phyloP scores from a whole-genome alignment of 148 eudicot species.

The Hydrangea macrophylla region DNA sequence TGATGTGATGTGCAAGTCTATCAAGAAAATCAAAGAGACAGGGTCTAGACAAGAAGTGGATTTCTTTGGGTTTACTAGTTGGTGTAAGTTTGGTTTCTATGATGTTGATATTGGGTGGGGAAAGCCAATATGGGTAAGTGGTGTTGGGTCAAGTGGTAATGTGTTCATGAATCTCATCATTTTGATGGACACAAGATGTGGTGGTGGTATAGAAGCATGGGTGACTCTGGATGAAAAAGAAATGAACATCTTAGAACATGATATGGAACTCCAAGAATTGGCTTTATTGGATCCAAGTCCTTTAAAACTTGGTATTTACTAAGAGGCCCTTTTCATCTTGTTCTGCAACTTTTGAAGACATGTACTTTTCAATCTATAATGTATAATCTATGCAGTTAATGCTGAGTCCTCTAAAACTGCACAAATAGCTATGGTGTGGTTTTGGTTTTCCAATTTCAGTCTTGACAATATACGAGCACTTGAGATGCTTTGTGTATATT shows the following conservation, averaged over 20 bases:
- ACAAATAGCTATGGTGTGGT: too few relatives aligned
- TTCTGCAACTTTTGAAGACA: too few relatives aligned
- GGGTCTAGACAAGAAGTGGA: conserved; percentile 24
- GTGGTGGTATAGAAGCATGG: conserved; percentile 60
- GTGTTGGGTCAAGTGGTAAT: conserved; percentile 26
- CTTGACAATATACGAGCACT: too few relatives aligned
- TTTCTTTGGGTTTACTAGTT: conserved; percentile 34
- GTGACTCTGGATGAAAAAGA: conserved; percentile 53
- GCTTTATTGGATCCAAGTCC: conserved; percentile 43
- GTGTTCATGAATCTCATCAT: conserved; percentile 37
- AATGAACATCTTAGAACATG: conserved; percentile 32
- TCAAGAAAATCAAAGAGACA: conserved; percentile 21
- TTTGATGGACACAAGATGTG: conserved; percentile 41
- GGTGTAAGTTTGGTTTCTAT: conserved; percentile 53
- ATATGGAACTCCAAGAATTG: conserved; percentile 33
- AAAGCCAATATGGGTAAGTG: conserved; percentile 54
- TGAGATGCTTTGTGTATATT: too few relatives aligned
- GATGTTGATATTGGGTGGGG: conserved; percentile 60
- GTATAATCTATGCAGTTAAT: too few relatives aligned
- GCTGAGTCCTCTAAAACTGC: too few relatives aligned
- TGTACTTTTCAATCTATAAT: too few relatives aligned
- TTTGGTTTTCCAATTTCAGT: too few relatives aligned
- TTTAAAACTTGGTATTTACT: conserved; percentile 8
- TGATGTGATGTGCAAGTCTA: conserved; percentile 14
- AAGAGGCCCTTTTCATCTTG: background rate